These are phyloP conservation scores for Rhodotorula sp. DNA, from an alignment of 1,284 basidiomycete genomes.

Conservation along the genomic window DNA sequence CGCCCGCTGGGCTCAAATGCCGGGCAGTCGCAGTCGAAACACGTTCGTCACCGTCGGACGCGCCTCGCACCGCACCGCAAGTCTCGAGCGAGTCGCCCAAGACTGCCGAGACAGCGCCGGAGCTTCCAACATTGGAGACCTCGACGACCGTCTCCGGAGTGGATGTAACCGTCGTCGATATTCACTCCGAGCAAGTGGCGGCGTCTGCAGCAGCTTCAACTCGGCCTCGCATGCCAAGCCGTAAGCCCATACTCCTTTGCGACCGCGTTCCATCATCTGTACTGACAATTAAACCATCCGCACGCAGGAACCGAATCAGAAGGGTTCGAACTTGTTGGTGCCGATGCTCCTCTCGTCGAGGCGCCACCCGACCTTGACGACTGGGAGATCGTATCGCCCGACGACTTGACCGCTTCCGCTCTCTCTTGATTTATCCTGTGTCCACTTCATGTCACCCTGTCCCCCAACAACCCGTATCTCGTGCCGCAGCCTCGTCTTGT, in stretches of 20 bases:
- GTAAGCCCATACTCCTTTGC: not conserved
- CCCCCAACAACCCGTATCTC: too few species aligned
- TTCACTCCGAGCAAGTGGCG: not conserved
- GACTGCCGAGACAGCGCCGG: too few species aligned
- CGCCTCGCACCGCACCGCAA: not conserved
- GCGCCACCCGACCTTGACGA: not conserved
- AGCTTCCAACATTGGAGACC: too few species aligned
- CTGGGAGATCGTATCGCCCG: not conserved
- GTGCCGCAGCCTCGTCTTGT: too few species aligned
- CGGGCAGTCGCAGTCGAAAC: not conserved
- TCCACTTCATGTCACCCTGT: not conserved
- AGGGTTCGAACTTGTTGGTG: constrained; percentile 5
- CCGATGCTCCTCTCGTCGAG: not conserved
- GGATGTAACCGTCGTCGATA: not conserved
- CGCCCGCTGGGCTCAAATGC: not conserved
- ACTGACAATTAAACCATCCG: not conserved
- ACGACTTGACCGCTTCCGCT: not conserved
- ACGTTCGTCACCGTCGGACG: not conserved
- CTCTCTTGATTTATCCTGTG: not conserved
- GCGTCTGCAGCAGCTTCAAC: not conserved
- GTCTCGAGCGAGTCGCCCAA: too few species aligned
- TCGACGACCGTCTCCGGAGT: too few species aligned
- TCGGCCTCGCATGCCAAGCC: not conserved
- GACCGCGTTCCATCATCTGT: accelerated
- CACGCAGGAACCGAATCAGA: not conserved